Percentiles rank a stretch among this genome's conserved stretches.
phyloP scores from a whole-genome alignment of 768 basidiomycete species.

The Pulveroboletus sp. region DNA sequence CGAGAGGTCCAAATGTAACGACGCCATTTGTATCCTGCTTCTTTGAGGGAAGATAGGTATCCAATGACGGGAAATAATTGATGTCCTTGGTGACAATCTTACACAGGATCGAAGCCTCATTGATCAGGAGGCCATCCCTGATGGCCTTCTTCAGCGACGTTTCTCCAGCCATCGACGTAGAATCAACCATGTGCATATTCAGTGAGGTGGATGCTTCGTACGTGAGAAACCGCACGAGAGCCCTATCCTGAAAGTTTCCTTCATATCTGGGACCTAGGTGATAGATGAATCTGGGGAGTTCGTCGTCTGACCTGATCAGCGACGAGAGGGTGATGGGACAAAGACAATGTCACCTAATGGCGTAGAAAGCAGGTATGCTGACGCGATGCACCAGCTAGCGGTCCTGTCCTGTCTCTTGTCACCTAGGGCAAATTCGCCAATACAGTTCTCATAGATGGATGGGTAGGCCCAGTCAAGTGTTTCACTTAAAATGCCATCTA shows the following conservation, averaged over 20 bases:
- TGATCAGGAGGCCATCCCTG: constrained; percentile 38
- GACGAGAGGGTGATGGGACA: not conserved
- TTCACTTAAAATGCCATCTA: constrained; percentile 69
- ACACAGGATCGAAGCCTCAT: constrained; percentile 40
- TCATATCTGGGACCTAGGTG: constrained; percentile 79
- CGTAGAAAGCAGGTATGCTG: constrained; percentile 55
- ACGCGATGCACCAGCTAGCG: constrained; percentile 60
- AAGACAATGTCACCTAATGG: constrained; percentile 46
- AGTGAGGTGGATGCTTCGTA: constrained; percentile 83
- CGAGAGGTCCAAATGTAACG: constrained; percentile 46
- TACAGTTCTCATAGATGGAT: constrained; percentile 36
- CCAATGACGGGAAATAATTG: constrained; percentile 11
- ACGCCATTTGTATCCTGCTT: not conserved
- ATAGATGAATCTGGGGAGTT: constrained; percentile 69
- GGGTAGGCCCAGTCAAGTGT: constrained; percentile 64
- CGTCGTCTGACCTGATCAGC: constrained; percentile 49
- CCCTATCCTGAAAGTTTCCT: constrained; percentile 69
- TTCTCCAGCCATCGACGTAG: constrained; percentile 39
- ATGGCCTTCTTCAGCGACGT: constrained; percentile 37
- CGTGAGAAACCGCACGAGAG: constrained; percentile 70
- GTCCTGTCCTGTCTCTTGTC: constrained; percentile 40
- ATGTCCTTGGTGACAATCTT: constrained; percentile 32
- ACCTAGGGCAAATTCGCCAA: constrained; percentile 52
- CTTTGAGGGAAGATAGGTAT: not conserved
- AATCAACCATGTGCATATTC: constrained; percentile 68